A percentile compares a stretch with the other conserved stretches of the same genome.
phyloP scores from a whole-genome alignment of 164 flowering plant species.

The Umbellularia californica region DNA sequence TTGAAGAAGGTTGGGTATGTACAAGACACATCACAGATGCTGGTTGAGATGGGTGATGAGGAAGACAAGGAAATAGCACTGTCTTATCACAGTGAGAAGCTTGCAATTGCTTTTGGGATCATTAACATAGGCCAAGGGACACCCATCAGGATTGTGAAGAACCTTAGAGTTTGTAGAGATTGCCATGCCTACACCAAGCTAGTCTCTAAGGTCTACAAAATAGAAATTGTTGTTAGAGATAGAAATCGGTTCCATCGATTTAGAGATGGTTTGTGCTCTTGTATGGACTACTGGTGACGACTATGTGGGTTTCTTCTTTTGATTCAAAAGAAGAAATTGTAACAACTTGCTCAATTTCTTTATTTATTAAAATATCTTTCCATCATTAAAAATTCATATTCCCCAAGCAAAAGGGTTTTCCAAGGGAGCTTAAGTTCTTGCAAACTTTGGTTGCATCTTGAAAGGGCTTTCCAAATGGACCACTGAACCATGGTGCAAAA shows the following conservation, averaged over 20 bases:
- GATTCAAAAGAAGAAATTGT: too few species aligned
- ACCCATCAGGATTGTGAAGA: slow-evolving; percentile 19
- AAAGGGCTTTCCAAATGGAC: too few species aligned
- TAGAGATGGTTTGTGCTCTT: slow-evolving; percentile 17
- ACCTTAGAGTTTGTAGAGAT: slow-evolving; percentile 16
- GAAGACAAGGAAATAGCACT: slow-evolving; percentile 11
- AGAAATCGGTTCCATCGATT: slow-evolving; percentile 18
- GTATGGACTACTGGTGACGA: slow-evolving; percentile 23
- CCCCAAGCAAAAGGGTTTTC: too few species aligned
- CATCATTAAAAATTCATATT: too few species aligned
- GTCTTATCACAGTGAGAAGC: slow-evolving; percentile 15
- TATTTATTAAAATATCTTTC: too few species aligned
- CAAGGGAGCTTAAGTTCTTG: too few species aligned
- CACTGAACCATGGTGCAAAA: too few species aligned
- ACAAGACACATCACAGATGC: slow-evolving; percentile 9
- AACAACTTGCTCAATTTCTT: too few species aligned
- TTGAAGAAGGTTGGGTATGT: slow-evolving; percentile 15
- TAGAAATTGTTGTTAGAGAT: slow-evolving; percentile 20
- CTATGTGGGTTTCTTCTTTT: too few species aligned
- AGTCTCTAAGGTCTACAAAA: slow-evolving; percentile 13
- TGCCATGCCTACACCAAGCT: slow-evolving; percentile 18
- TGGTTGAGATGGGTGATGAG: slow-evolving; percentile 8
- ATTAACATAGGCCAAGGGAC: not conserved
- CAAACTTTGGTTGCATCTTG: too few species aligned
- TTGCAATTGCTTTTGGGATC: slow-evolving; percentile 18